Percentiles rank a stretch among this genome's conserved stretches.
phyloP scores from a whole-genome alignment of 83 land plant species.

The Diphasiastrum complanatum region DNA sequence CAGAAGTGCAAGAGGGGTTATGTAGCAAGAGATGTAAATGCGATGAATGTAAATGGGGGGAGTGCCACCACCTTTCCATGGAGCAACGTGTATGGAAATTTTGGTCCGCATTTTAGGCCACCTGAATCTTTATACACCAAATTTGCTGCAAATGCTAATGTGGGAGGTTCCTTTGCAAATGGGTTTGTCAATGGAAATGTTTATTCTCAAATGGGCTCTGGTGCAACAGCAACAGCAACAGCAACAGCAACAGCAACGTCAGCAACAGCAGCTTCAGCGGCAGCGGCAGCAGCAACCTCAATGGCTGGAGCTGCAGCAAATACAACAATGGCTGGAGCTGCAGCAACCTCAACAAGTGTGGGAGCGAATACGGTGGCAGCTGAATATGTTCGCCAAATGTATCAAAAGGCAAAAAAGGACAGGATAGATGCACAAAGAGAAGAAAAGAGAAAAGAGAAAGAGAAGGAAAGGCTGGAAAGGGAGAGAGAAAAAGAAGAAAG shows the following conservation, averaged over 20 bases:
- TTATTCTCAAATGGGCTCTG: not conserved
- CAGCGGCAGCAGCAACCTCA: not conserved
- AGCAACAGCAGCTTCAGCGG: not conserved
- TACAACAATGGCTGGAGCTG: not conserved
- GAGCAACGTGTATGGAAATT: not conserved
- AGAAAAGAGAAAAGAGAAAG: conserved; percentile 6
- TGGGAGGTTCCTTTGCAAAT: not conserved
- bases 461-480: conserved; percentile 9
- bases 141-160: not conserved
- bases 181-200: not conserved
- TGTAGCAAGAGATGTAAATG: not conserved
- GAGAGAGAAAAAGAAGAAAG: conserved; percentile 17
- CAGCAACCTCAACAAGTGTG: not conserved
- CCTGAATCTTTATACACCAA: not conserved
- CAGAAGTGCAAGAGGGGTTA: not conserved
- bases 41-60: not conserved
- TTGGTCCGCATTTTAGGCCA: not conserved
- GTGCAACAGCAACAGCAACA: not conserved
- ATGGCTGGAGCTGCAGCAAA: not conserved
- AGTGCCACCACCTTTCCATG: not conserved
- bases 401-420: not conserved
- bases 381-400: not conserved
- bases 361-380: not conserved
- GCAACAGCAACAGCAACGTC: too few relatives aligned
- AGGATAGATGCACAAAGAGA: not conserved